Base-by-base conservation (phyloP, 352 stramenopile genomes). In the Globisporangium acanthophoron region DNA sequence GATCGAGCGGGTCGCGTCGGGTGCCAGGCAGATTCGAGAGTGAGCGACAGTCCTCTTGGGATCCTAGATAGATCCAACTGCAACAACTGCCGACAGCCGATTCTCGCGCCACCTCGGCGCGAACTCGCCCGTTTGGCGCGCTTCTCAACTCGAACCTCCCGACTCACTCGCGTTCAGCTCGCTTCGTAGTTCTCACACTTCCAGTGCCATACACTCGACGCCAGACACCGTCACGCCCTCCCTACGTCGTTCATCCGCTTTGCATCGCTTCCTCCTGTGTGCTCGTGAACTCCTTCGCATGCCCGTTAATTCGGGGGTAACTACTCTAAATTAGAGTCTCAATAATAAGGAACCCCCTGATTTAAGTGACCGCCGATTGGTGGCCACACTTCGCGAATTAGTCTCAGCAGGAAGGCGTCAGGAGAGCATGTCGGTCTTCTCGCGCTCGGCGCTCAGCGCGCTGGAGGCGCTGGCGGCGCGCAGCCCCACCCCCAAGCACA, bases 401-500 rank as follows among this genome's bases (percentile, higher is more conserved):
- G 11, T 18, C 37, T 2, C 2, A 18, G 2, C 8, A 43, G 13
- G 37, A 18, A 5, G 37, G 16, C 33, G 33, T 8, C 6, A 9
- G 6, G 12, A 9, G 37, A 43, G 37, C 37, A 74, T 74, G 67
- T 74, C 67, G 63, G 67, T 71, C 59, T 74, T 74, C 56, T 51
- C 72, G 40, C 60, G 52, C n/a, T 70, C 73, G 51, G 54, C 65
- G 45, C 73, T 88, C 72, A 70, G 56, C 43, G 84, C 87, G 56
- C 74, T 92, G 41, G 69, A 85, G 62, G 54, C 56, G 27, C 79
- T 86, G 57, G 77, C 78, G 67, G 20, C 83, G 83, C 61, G 78
- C 71, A 8, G 68, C 69, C 64, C 53, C 18, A 77, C 78, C 64
- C 76, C 71, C 55, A 64, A 88, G 66, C 83, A 93, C 71, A 80